Base-by-base conservation (phyloP, 2,329 filamentous ascomycete species). In the Stachybotrys chartarum region DNA sequence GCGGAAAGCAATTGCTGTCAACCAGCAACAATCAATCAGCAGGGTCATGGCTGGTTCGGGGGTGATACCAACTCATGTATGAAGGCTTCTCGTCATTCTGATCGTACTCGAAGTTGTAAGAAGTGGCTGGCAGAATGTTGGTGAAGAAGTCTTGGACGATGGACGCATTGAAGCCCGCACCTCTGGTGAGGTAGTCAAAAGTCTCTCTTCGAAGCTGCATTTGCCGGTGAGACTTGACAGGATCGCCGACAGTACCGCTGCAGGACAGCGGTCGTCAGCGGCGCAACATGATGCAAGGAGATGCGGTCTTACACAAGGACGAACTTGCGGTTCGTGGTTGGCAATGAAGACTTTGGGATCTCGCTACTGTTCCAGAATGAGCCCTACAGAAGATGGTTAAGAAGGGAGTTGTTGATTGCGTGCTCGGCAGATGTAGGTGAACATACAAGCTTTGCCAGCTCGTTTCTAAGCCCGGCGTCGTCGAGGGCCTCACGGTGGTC, bases 11-110 rank as follows among this genome's bases (percentile, higher is more conserved):
- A 55, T 16, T 3, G 50, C 54, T 55, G 10, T 11, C 14, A n/a
- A 17, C 16, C 10, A 10, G 31, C 18, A n/a, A 11, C 45, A 24
- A 3, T 42, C 12, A 18, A 32, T 32, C 44, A 18, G 7, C 16
- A 24, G 32, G 14, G 14, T 44, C 14, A 14, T 31, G 30, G 7
- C 35, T 42, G 16, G n/a, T 17, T 24, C 10, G 14, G 17, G 4
- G 17, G 35, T 42, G 14, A 42, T 18, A 52, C 50, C n/a, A 52
- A 58, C 56, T 54, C 18, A 56, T 44, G 17, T 49, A 58, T 35
- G 47, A 44, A 39, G 52, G 51, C 16, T 10, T 47, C 10, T 52
- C 52, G 24, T 52, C 50, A 16, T 52, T 52, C 12, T 54, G 51
- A 1, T 50, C 44, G 47, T 56, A 58, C 32, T 54, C 46, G 18